Percentiles rank a stretch among this genome's conserved stretches.
These are phyloP conservation scores for Ogataea populi-albae DNA, from an alignment of 805 yeast genomes.

Conservation along the genomic window DNA sequence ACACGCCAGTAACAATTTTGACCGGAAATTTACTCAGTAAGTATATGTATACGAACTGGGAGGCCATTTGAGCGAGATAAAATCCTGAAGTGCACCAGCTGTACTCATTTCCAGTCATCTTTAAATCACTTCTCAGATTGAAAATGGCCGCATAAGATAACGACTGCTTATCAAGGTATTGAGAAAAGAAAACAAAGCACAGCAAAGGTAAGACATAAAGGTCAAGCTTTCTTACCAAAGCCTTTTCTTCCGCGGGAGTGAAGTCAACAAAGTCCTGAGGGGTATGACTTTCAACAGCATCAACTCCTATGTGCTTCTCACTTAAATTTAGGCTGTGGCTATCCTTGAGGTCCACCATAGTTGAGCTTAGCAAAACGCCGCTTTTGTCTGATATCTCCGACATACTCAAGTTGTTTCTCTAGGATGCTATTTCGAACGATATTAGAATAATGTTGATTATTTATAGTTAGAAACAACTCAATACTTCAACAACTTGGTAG, in stretches of 20 bases:
- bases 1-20: constrained; percentile 48
- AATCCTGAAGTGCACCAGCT: constrained; percentile 34
- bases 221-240: constrained; percentile 43
- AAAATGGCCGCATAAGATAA: constrained; percentile 54
- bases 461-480: too few relatives aligned
- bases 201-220: constrained; percentile 48
- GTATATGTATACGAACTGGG: constrained; percentile 55
- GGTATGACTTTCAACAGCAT: constrained; percentile 30
- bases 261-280: constrained; percentile 35
- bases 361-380: neutral
- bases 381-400: neutral
- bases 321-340: neutral
- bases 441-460: too few relatives aligned
- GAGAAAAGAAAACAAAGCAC: constrained; percentile 47
- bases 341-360: neutral
- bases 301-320: constrained; percentile 1
- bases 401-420: too few relatives aligned
- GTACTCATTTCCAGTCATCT: constrained; percentile 44
- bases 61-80: constrained; percentile 45
- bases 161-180: constrained; percentile 60
- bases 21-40: constrained; percentile 55
- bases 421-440: too few relatives aligned
- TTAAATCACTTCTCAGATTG: constrained; percentile 50
- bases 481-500: too few relatives aligned
- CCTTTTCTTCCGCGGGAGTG: constrained; percentile 23